These are phyloP conservation scores for Pharus latifolius DNA, from an alignment of 176 grass and related monocot species.

Conservation along the genomic window DNA sequence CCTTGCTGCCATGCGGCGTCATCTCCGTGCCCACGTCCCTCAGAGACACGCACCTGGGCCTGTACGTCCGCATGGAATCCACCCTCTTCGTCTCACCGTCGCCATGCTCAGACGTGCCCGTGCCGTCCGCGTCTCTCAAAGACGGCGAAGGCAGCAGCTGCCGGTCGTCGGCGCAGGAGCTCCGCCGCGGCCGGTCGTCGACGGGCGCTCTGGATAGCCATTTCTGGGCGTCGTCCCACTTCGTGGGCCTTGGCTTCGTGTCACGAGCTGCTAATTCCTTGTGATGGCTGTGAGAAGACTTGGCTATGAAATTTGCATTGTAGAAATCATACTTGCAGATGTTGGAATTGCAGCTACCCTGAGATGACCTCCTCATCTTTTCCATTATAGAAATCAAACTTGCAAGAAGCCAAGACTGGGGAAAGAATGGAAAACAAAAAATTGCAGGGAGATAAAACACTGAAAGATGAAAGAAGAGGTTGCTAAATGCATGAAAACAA, in stretches of 20 bases:
- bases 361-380: no score
- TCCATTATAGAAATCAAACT: no score
- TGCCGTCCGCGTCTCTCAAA: slow-evolving; percentile 26
- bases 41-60: slow-evolving; percentile 21
- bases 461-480: not conserved
- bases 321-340: no score
- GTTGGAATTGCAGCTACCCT: slow-evolving; percentile 1
- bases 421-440: no score
- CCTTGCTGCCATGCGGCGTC: slow-evolving; percentile 72
- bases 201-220: slow-evolving; percentile 46
- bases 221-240: slow-evolving; percentile 91
- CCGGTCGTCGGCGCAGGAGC: slow-evolving; percentile 52
- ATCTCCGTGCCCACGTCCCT: slow-evolving; percentile 85
- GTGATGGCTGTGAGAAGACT: no score
- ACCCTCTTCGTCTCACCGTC: slow-evolving; percentile 60
- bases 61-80: slow-evolving; percentile 26
- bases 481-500: not conserved
- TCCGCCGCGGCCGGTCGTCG: slow-evolving; percentile 21
- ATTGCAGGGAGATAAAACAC: not conserved
- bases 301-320: no score
- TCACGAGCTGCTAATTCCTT: no score
- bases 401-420: no score
- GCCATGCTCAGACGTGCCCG: not conserved
- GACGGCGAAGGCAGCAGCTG: slow-evolving; percentile 35
- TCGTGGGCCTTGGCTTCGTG: slow-evolving; percentile 62